Base-by-base conservation (phyloP, 2,329 filamentous ascomycete species). In the Alternaria atra region DNA sequence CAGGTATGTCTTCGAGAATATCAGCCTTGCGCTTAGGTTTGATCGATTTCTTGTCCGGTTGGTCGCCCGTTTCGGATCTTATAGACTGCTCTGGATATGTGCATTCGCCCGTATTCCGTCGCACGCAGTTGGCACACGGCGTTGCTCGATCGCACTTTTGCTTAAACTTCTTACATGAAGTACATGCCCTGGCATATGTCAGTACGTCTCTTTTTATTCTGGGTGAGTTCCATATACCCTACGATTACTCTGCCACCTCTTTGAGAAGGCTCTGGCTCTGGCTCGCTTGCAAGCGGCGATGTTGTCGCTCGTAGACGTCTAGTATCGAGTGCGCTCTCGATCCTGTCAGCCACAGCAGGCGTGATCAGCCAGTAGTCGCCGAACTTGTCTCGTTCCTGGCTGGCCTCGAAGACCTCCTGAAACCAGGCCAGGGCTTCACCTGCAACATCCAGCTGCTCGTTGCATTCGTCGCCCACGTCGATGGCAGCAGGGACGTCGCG, bases 391-490 rank as follows among this genome's bases (percentile, higher is more conserved):
- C 82, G 81, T 72, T 93, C 92, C 1, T 82, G 74, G 20, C 81
- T 77, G 54, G 87, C 84, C 68, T 94, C 90, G 27, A 86, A 81
- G 10, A 78, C 78, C 61, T 93, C 87, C 68, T 94, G 89, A 39
- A 87, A 84, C 44, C 85, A 79, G 1, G 88, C 84, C 0, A 97
- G 73, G 2, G 84, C 84, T 66, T 92, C 90, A 0, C 89, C 92
- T 17, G 88, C 87, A 62, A 84, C 78, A 53, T 96, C 91, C 7
- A 97, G 83, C 5, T 86, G 84, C 7, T 81, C 77, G 67, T 86
- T 89, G 70, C 91, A 92, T 58, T 88, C 85, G 23, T 83, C 79
- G 68, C 89, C 87, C 27, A 97, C 79, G 74, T 97, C 93, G 1
- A 86, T 73, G 0, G 94, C 93, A 2, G 91, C 89, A 1, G 90